Evolutionary conservation across 495 filamentous ascomycete genomes (phyloP), one percentile per base, ranked within the genome.

Genomic region (Xylaria longipes): DNA sequence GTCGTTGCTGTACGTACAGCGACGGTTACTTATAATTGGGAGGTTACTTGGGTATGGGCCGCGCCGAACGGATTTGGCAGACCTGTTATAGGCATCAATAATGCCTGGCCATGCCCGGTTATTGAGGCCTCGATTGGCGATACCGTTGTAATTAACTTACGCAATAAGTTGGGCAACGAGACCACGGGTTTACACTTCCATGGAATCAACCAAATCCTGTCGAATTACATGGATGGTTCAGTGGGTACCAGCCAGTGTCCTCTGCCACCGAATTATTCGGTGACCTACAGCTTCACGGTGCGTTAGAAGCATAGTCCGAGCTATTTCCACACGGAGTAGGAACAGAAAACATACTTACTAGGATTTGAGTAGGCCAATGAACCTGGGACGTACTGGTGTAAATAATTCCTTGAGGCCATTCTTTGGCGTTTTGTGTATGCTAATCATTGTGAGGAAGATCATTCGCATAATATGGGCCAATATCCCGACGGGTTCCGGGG

Each of bases 401-500:
- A 76, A 91, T 91, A 80, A 86, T 61, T 82, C 82, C 7, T 8
- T 57, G 2, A 0, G 31, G n/a, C 11, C n/a, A n/a, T n/a, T 20
- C 8, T n/a, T 17, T 4, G 54, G 17, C 20, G 17, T 1, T 15
- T 50, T 31, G 11, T 14, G 11, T 7, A 25, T 62, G 64, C 76
- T 82, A 43, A 82, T 43, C 56, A 41, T 20, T 27, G 20, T 41
- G 14, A 3, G 11, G 39, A 65, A 84, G 82, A 94, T 73, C 92
- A 95, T 78, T 93, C 90, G n/a, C 92, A 94, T 75, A 85, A 87
- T 57, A 83, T 84, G 75, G 87, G 86, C 1, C 92, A 93, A 77
- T 94, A 93, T 70, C 91, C 93, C 1, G 93, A 96, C 77, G 93
- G 93, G 25, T 84, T 93, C 56, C 89, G 91, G 20, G 91, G 91